phyloP scores from a whole-genome alignment of 1,139 yeast species.

The Starmera stellimalicola region DNA sequence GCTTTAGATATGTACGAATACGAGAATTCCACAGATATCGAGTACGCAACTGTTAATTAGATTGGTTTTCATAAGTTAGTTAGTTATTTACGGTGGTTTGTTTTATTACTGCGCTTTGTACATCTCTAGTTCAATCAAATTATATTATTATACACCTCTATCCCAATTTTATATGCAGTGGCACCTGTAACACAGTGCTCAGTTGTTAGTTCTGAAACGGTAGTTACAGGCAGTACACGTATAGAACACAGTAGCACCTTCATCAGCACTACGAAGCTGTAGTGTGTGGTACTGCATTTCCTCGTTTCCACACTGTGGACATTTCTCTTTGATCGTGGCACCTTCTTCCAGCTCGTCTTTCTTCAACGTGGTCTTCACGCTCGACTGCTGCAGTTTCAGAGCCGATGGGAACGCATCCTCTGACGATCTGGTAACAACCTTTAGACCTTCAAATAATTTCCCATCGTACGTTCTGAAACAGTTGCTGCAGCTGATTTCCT shows the following conservation, averaged over 20 bases:
- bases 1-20: constrained; percentile 98
- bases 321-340: constrained; percentile 90
- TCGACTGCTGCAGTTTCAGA: constrained; percentile 71
- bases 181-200: too few relatives aligned
- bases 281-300: constrained; percentile 97
- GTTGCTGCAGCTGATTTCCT: constrained; percentile 51
- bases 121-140: neutral
- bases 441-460: constrained; percentile 58
- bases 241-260: constrained; percentile 94
- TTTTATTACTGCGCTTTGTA: neutral
- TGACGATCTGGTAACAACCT: constrained; percentile 79
- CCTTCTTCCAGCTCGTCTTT: constrained; percentile 83
- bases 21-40: constrained; percentile 79
- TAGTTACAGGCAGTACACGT: constrained; percentile 92
- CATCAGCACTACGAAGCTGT: constrained; percentile 96
- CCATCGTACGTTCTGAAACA: constrained; percentile 56
- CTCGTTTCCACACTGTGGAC: constrained; percentile 96
- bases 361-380: constrained; percentile 76
- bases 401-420: constrained; percentile 87
- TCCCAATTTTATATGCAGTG: neutral
- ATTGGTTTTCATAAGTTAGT: too few relatives aligned
- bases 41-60: constrained; percentile 44
- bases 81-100: too few relatives aligned
- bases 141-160: neutral
- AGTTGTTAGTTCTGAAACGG: constrained; percentile 88